Percentiles rank a stretch among this genome's conserved stretches.
Evolutionary conservation across 805 yeast species (phyloP).

Genomic region (Candida piceae): DNA sequence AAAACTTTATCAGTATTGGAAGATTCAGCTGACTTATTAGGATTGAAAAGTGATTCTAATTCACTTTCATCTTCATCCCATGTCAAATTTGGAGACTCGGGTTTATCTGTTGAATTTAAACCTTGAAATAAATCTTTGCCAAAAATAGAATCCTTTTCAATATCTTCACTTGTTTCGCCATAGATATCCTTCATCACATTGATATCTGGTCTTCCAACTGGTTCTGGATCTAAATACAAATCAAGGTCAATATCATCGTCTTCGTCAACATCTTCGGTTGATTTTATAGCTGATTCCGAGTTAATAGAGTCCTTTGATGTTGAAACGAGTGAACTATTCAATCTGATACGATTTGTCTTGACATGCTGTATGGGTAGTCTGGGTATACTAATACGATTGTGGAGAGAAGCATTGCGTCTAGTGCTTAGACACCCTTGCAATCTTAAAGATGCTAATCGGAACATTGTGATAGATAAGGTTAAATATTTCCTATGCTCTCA

Average conservation of each 20-base stretch:
- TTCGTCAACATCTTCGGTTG: not conserved
- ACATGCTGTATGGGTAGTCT: no score
- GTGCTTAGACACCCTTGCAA: not conserved
- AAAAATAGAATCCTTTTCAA: not conserved
- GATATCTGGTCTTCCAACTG: not conserved
- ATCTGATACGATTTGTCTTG: no score
- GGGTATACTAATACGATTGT: not conserved
- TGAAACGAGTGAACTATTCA: no score
- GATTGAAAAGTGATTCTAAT: no score
- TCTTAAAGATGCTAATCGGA: not conserved
- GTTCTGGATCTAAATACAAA: not conserved
- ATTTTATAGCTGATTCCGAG: no score
- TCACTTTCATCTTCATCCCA: no score
- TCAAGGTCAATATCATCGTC: not conserved
- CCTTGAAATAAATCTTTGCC: no score
- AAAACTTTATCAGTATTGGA: not conserved
- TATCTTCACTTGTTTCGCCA: not conserved
- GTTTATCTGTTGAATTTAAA: no score
- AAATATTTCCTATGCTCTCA: no score
- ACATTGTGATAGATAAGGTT: constrained; percentile 1
- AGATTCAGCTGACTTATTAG: no score
- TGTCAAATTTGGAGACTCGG: constrained; percentile 2
- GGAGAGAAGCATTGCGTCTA: not conserved
- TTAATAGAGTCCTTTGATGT: no score
- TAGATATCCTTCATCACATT: not conserved